These are phyloP conservation scores for Irpex sp. DNA, from an alignment of 1,284 basidiomycete genomes.

Conservation along the genomic window DNA sequence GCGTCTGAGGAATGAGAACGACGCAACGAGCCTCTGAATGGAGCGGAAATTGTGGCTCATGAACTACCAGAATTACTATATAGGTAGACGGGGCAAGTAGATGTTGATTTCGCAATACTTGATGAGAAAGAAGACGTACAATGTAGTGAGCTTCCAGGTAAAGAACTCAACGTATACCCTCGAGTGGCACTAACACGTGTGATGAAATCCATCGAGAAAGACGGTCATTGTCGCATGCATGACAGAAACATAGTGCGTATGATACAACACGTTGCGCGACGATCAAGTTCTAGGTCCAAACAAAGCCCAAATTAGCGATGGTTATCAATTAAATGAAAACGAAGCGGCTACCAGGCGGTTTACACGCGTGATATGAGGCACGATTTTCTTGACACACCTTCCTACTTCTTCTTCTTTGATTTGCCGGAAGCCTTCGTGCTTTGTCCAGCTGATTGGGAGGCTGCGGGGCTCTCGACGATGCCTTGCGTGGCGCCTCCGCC, in stretches of 20 bases:
- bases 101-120: neutral
- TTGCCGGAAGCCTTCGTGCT: slow-evolving; percentile 38
- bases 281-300: neutral
- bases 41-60: neutral
- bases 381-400: slow-evolving; percentile 7
- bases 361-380: neutral
- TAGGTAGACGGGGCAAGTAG: neutral
- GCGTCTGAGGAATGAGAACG: neutral
- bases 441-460: slow-evolving; percentile 16
- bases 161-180: neutral
- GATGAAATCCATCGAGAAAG: neutral
- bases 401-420: slow-evolving; percentile 49
- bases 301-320: neutral
- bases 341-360: slow-evolving; percentile 9
- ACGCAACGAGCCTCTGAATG: neutral
- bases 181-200: neutral
- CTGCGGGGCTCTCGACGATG: slow-evolving; percentile 29
- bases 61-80: neutral
- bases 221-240: neutral
- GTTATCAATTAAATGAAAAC: slow-evolving; percentile 1
- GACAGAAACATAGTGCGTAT: neutral
- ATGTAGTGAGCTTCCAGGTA: too few species aligned
- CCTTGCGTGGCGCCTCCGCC: slow-evolving; percentile 69
- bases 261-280: neutral
- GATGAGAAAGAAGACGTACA: neutral